phyloP scores from a whole-genome alignment of 441 rosid species.

The Brassica balearica region DNA sequence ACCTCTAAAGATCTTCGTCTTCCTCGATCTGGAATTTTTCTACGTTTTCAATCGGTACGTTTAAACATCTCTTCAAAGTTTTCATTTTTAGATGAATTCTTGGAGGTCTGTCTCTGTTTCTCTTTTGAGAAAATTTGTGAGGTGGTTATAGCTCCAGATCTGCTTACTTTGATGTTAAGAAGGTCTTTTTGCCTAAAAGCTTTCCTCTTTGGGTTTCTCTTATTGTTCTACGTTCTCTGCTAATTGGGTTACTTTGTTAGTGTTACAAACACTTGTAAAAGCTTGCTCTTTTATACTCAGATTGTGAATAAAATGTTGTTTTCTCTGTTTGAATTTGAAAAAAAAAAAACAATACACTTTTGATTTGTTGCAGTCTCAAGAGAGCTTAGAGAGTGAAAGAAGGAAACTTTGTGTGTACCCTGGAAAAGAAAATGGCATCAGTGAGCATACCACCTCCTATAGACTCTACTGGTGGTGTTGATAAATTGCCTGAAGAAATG shows the following conservation, averaged over 20 bases:
- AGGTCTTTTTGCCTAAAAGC: not conserved
- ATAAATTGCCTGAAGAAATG: constrained; percentile 87
- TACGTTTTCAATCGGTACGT: constrained; percentile 38
- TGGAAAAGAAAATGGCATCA: constrained; percentile 65
- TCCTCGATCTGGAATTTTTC: constrained; percentile 30
- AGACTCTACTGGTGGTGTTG: constrained; percentile 70
- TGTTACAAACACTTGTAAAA: not conserved
- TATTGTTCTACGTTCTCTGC: not conserved
- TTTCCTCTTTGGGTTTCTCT: constrained; percentile 9
- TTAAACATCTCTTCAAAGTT: constrained; percentile 10
- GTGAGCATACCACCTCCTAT: constrained; percentile 71
- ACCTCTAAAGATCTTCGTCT: constrained; percentile 13
- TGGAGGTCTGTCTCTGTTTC: not conserved
- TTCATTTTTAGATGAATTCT: constrained; percentile 1
- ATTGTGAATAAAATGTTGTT: not conserved
- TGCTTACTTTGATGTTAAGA: constrained; percentile 3
- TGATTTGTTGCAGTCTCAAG: no score
- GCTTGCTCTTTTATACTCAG: not conserved
- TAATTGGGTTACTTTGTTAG: not conserved
- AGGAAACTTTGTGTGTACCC: constrained; percentile 31
- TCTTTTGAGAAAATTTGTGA: not conserved
- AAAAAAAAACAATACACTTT: no score
- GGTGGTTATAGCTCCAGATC: constrained; percentile 22
- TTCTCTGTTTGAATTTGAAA: not conserved
- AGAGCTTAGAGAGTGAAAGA: constrained; percentile 18